Percentiles rank a stretch among this genome's conserved stretches.
Conservation (phyloP, 2,329 filamentous ascomycete species). For the Colletotrichum camelliae region DNA sequence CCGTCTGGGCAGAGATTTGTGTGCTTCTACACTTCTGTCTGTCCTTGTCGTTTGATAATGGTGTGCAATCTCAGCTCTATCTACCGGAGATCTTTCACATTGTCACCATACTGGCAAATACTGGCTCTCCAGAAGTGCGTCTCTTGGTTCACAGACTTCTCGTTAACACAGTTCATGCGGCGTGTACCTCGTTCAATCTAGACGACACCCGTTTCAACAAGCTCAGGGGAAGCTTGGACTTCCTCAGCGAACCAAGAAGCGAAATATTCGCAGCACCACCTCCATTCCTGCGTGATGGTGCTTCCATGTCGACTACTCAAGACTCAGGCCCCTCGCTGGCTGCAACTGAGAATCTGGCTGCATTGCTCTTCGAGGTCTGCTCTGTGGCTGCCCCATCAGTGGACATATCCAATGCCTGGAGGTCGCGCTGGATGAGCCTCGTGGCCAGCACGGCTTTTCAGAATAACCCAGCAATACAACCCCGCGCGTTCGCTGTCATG, state of each 20-base stretch:
- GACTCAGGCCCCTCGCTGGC: constrained; percentile 57
- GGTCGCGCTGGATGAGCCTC: constrained; percentile 75
- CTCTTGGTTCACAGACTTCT: constrained; percentile 66
- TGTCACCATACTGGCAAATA: constrained; percentile 74
- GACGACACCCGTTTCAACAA: constrained; percentile 64
- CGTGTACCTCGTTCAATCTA: constrained; percentile 68
- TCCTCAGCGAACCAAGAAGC: constrained; percentile 63
- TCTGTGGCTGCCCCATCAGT: constrained; percentile 67
- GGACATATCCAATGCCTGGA: constrained; percentile 72
- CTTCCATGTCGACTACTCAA: constrained; percentile 58
- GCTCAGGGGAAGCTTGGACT: constrained; percentile 60
- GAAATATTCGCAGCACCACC: constrained; percentile 61
- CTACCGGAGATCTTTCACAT: constrained; percentile 74
- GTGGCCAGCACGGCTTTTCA: constrained; percentile 77
- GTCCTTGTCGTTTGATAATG: constrained; percentile 70
- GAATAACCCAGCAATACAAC: constrained; percentile 74
- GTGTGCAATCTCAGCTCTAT: constrained; percentile 71
- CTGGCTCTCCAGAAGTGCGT: constrained; percentile 62
- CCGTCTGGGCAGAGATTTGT: constrained; percentile 73
- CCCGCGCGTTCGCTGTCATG: constrained; percentile 73
- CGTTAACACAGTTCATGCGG: constrained; percentile 71
- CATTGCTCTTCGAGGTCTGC: constrained; percentile 68
- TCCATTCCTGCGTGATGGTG: constrained; percentile 53
- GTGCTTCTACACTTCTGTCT: constrained; percentile 70
- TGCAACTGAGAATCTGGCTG: constrained; percentile 66